Evolutionary conservation across 129 eudicot genomes (phyloP).

Genomic region (Escallonia rubra): DNA sequence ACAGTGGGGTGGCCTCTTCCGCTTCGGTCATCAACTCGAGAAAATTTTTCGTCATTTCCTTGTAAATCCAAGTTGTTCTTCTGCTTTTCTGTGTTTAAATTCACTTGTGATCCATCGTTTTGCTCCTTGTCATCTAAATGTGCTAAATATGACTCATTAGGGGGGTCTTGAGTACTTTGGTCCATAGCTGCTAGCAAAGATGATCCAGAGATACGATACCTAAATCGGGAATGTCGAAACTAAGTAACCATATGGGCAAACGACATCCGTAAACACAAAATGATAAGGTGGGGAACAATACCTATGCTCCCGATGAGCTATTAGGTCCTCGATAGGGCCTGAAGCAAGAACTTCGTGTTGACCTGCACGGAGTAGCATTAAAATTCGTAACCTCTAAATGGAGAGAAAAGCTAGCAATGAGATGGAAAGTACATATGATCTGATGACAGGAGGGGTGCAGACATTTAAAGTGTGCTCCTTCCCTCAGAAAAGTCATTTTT

Average conservation of each 20-base stretch:
- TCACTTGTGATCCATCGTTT: slow-evolving; percentile 51
- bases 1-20: slow-evolving; percentile 90
- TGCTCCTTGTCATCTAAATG: slow-evolving; percentile 43
- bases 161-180: slow-evolving; percentile 60
- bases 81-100: slow-evolving; percentile 37
- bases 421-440: background rate
- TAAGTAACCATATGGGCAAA: slow-evolving; percentile 8
- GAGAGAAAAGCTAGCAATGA: background rate
- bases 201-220: slow-evolving; percentile 98
- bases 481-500: background rate
- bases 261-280: slow-evolving; percentile 4
- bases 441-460: background rate
- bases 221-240: slow-evolving; percentile 24
- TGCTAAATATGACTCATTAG: slow-evolving; percentile 34
- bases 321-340: slow-evolving; percentile 97
- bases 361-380: slow-evolving; percentile 35
- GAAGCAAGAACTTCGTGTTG: slow-evolving; percentile 99
- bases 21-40: slow-evolving; percentile 67
- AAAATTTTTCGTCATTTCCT: slow-evolving; percentile 45
- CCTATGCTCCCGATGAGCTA: slow-evolving; percentile 99
- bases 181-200: slow-evolving; percentile 95
- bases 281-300: slow-evolving; percentile 17
- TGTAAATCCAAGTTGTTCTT: slow-evolving; percentile 26
- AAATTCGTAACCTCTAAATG: background rate
- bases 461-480: background rate